Evolutionary conservation across 257 asterid genomes (phyloP).

Genomic region (Forsythia viridissima): DNA sequence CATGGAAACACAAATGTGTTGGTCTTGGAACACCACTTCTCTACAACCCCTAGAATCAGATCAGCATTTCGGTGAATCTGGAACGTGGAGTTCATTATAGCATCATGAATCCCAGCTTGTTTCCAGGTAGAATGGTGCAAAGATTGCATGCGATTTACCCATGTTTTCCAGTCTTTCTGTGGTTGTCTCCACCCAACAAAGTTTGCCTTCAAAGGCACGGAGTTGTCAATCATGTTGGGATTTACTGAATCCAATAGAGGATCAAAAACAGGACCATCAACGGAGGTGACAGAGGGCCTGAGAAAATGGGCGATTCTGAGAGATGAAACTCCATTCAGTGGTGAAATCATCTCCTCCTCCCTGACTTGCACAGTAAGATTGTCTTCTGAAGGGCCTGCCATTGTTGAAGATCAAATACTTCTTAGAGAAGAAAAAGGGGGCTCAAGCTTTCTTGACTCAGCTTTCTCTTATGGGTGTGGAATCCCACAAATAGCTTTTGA

Average conservation of each 20-base stretch:
- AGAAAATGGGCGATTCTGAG: not conserved
- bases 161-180: not conserved
- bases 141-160: conserved; percentile 8
- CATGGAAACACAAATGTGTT: conserved; percentile 19
- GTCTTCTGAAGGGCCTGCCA: not conserved
- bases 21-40: conserved; percentile 16
- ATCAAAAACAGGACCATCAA: not conserved
- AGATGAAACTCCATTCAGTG: not conserved
- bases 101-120: conserved; percentile 13
- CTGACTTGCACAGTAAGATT: not conserved
- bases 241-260: not conserved
- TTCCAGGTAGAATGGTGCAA: conserved; percentile 2
- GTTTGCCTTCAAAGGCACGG: not conserved
- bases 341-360: not conserved
- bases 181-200: not conserved
- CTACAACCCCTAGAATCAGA: conserved; percentile 14
- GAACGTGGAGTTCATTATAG: not conserved
- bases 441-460: not conserved
- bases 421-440: not conserved
- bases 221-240: not conserved
- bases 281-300: not conserved
- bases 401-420: not conserved
- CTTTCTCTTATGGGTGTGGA: not conserved
- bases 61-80: not conserved
- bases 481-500: no score